Percentiles rank a stretch among this genome's conserved stretches.
Evolutionary conservation across 2,329 filamentous ascomycete genomes (phyloP).

Genomic region (Phaeosphaeria sp.): DNA sequence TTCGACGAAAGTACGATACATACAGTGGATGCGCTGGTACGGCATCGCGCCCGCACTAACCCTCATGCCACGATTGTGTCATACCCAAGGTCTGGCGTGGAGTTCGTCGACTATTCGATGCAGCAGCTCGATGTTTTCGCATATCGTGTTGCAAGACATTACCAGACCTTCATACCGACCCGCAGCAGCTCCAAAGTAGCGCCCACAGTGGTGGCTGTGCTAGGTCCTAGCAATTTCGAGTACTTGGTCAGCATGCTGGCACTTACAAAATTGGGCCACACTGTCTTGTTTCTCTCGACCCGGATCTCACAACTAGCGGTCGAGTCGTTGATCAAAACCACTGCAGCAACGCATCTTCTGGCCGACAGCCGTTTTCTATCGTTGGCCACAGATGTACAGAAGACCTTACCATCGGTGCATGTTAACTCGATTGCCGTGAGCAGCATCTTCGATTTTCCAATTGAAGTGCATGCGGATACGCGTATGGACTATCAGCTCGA

Average conservation of each 20-base stretch:
- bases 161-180: conserved; percentile 27
- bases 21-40: conserved; percentile 51
- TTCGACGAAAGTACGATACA: conserved; percentile 13
- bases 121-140: conserved; percentile 54
- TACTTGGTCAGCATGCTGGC: conserved; percentile 63
- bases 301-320: conserved; percentile 60
- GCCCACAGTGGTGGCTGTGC: conserved; percentile 53
- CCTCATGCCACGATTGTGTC: conserved; percentile 49
- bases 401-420: conserved; percentile 10
- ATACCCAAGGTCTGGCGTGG: conserved; percentile 53
- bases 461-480: conserved; percentile 34
- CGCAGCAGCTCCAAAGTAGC: conserved; percentile 16
- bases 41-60: conserved; percentile 45
- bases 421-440: conserved; percentile 22
- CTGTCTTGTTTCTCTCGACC: conserved; percentile 62
- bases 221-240: conserved; percentile 62
- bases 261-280: conserved; percentile 62
- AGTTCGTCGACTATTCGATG: conserved; percentile 57
- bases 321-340: conserved; percentile 48
- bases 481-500: conserved; percentile 31
- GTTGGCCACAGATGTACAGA: conserved; percentile 31
- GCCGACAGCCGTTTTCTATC: conserved; percentile 39
- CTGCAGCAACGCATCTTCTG: conserved; percentile 29
- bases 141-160: conserved; percentile 31
- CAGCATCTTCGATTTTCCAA: conserved; percentile 23